Evolutionary conservation across 2,329 filamentous ascomycete species (phyloP).

Genomic region (Epichloe baconii): DNA sequence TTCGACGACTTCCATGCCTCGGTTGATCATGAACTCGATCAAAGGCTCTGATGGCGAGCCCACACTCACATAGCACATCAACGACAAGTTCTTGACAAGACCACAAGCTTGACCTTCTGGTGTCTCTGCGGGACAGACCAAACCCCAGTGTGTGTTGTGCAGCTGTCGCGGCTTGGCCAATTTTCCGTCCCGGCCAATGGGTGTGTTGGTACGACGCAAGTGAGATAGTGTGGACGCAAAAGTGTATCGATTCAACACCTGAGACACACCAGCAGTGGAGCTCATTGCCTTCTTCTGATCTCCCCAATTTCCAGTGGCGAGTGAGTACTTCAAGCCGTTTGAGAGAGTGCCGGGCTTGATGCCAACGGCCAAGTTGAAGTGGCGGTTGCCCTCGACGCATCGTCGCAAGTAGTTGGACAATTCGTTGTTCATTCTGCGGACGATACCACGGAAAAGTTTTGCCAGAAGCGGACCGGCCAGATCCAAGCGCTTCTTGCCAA

Average conservation of each 20-base stretch:
- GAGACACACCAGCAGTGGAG: slow-evolving; percentile 91
- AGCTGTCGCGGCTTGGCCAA: slow-evolving; percentile 95
- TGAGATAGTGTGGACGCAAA: slow-evolving; percentile 95
- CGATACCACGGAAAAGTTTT: slow-evolving; percentile 88
- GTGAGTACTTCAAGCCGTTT: slow-evolving; percentile 88
- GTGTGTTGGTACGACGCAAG: slow-evolving; percentile 92
- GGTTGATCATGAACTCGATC: slow-evolving; percentile 87
- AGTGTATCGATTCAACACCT: slow-evolving; percentile 95
- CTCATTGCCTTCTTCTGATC: slow-evolving; percentile 97
- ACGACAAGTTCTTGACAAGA: slow-evolving; percentile 89
- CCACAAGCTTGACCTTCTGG: slow-evolving; percentile 97
- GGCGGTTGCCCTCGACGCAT: slow-evolving; percentile 76
- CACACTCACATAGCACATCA: slow-evolving; percentile 98
- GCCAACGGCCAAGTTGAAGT: slow-evolving; percentile 83
- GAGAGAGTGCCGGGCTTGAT: slow-evolving; percentile 86
- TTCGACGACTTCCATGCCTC: slow-evolving; percentile 92
- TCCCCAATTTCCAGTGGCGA: slow-evolving; percentile 97
- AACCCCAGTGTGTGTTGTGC: slow-evolving; percentile 96
- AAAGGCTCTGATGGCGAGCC: slow-evolving; percentile 84
- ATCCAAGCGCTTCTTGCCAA: slow-evolving; percentile 96
- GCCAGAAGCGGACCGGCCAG: slow-evolving; percentile 86
- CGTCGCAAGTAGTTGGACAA: slow-evolving; percentile 83
- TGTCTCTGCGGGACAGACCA: slow-evolving; percentile 94
- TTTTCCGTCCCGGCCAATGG: slow-evolving; percentile 94
- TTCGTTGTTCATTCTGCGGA: slow-evolving; percentile 82